Percentiles rank a stretch among this genome's conserved stretches.
These are phyloP conservation scores for Erysimum cheiri DNA, from an alignment of 441 rosid species.

Conservation along the genomic window DNA sequence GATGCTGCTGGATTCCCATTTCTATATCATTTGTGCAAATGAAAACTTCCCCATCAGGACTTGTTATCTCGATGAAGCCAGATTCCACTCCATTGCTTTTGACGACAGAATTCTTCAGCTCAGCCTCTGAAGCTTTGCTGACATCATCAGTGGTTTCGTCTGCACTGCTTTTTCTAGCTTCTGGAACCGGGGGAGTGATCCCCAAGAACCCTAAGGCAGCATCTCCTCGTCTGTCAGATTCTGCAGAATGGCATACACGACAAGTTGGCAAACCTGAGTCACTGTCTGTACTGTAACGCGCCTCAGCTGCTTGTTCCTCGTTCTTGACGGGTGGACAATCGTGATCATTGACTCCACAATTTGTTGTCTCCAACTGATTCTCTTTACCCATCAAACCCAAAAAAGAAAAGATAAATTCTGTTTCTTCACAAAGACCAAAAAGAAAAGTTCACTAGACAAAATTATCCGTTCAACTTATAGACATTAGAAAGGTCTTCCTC, in stretches of 20 bases:
- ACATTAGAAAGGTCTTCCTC: slow-evolving; percentile 17
- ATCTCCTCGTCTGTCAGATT: slow-evolving; percentile 91
- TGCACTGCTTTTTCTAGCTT: slow-evolving; percentile 48
- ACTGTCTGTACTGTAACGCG: slow-evolving; percentile 65
- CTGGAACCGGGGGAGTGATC: slow-evolving; percentile 59
- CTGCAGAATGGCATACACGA: slow-evolving; percentile 94
- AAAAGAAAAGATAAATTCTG: slow-evolving; percentile 28
- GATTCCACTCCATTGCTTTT: slow-evolving; percentile 49
- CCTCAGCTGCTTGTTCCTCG: slow-evolving; percentile 46
- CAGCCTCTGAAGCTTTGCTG: slow-evolving; percentile 33
- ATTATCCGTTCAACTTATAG: slow-evolving; percentile 26
- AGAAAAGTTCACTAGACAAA: slow-evolving; percentile 13
- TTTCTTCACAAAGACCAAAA: slow-evolving; percentile 32
- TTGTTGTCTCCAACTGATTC: slow-evolving; percentile 47
- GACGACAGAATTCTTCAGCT: slow-evolving; percentile 44
- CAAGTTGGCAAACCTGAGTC: slow-evolving; percentile 75
- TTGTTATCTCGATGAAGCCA: slow-evolving; percentile 64
- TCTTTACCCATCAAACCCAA: slow-evolving; percentile 69
- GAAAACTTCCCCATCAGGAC: slow-evolving; percentile 89
- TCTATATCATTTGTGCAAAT: slow-evolving; percentile 65
- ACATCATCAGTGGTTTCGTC: slow-evolving; percentile 35
- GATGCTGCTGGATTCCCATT: slow-evolving; percentile 63
- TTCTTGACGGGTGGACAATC: slow-evolving; percentile 49
- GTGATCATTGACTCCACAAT: slow-evolving; percentile 53
- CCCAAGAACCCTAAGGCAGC: slow-evolving; percentile 77